These are phyloP conservation scores for Amaranthus tricolor DNA, from an alignment of 179 eudicot genomes.

Conservation along the genomic window DNA sequence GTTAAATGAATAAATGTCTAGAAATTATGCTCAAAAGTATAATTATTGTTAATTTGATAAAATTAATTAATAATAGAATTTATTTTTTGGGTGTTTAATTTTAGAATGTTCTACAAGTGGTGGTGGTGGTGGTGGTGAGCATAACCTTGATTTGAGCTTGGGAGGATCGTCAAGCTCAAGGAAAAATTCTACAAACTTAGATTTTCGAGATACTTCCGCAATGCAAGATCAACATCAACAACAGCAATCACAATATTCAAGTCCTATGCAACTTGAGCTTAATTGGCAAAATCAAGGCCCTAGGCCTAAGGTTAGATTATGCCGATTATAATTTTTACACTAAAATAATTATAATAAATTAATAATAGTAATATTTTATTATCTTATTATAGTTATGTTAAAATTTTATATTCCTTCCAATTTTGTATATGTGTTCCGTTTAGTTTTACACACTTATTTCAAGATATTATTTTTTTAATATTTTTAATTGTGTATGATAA, in stretches of 20 bases:
- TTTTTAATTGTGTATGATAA: too few species aligned
- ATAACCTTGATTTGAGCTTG: slow-evolving; percentile 83
- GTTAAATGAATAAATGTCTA: background rate
- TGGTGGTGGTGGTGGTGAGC: slow-evolving; percentile 37
- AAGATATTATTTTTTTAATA: too few species aligned
- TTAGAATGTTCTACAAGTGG: slow-evolving; percentile 37
- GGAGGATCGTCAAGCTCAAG: slow-evolving; percentile 51
- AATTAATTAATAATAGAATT: background rate
- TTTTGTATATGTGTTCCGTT: too few species aligned
- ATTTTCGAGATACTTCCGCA: slow-evolving; percentile 26
- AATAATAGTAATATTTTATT: too few species aligned
- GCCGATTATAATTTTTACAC: background rate
- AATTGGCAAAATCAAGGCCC: slow-evolving; percentile 46
- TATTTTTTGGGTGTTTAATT: background rate
- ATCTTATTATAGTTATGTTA: too few species aligned
- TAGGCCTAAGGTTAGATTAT: slow-evolving; percentile 34
- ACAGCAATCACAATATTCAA: slow-evolving; percentile 16
- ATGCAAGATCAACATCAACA: slow-evolving; percentile 21
- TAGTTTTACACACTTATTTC: too few species aligned
- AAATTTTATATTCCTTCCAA: background rate
- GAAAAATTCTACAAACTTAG: slow-evolving; percentile 21
- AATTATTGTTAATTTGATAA: background rate
- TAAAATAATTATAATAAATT: too few species aligned
- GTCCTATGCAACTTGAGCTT: slow-evolving; percentile 35
- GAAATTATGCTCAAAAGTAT: background rate